Evolutionary conservation across 257 asterid genomes (phyloP), one percentile per base, ranked within the genome.

Genomic region (Misopates orontium): DNA sequence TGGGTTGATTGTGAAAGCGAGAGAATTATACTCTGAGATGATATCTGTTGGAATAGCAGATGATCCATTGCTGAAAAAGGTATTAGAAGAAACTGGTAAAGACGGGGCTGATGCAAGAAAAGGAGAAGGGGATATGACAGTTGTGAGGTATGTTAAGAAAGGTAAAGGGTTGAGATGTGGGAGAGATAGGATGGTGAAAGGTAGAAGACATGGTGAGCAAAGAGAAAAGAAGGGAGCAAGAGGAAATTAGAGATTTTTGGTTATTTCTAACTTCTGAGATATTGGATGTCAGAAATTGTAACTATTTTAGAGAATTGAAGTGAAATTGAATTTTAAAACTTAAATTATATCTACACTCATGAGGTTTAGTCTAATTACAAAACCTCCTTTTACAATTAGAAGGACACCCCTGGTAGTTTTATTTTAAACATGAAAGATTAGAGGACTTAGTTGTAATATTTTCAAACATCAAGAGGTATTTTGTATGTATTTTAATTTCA

Each of bases 21-120:
- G 79, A 71, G 93, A 88, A 39, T 64, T 86, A n/a, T 79, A 82
- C 73, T 31, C 69, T 25, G 96, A 87, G 85, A 93, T 87, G 96
- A 83, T 8, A 56, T 71, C 77, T 31, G 55, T 53, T 17, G 89
- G 85, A 63, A 19, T 79, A 49, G 53, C 11, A 3, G 80, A 72
- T 51, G 95, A 90, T 64, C 87, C 82, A 0, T 69, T 74, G 44
- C 80, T 93, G 57, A 79, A 55, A 77, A 90, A 86, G 85, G 86
- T 86, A 17, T 20, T 93, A 12, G 76, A 77, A 67, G 81, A 75
- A 39, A 82, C 84, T 4, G 62, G 28, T 31, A 50, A 16, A 44
- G 52, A 5, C 17, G 61, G 60, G 25, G 20, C 22, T 40, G 58
- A 23, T 62, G 52, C 59, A 20, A 71, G 42, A 54, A 70, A 47